Conservation (phyloP, 805 yeast genomes). For the Candida loeiensis region DNA sequence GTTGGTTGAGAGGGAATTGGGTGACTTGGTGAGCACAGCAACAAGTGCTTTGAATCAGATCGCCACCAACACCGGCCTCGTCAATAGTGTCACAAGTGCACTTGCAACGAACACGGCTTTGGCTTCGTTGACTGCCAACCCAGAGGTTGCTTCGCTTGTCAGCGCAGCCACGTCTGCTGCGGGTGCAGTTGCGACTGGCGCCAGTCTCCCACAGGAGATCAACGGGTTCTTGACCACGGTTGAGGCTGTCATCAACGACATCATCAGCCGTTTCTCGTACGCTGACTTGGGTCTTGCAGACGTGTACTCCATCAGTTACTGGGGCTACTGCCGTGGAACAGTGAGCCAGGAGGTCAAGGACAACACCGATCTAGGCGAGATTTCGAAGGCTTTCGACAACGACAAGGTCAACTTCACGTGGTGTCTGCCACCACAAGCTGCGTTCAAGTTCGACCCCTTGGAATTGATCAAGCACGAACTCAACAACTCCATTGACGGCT, state of each 20-base stretch:
- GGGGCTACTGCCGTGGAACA: slow-evolving; percentile 44
- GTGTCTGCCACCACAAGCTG: slow-evolving; percentile 55
- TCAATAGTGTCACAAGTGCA: slow-evolving; percentile 2
- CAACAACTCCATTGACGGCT: slow-evolving; percentile 21
- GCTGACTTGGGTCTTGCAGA: slow-evolving; percentile 38
- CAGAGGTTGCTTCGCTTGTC: not conserved
- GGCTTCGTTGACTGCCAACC: not conserved
- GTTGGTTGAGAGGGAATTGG: slow-evolving; percentile 1
- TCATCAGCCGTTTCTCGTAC: slow-evolving; percentile 20
- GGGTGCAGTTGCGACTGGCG: slow-evolving; percentile 1
- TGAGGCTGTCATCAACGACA: slow-evolving; percentile 18
- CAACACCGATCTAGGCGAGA: not conserved
- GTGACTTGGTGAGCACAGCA: slow-evolving; percentile 3
- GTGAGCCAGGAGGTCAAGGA: slow-evolving; percentile 3
- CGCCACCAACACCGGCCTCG: not conserved
- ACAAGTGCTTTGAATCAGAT: slow-evolving; percentile 1
- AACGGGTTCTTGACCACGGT: slow-evolving; percentile 11
- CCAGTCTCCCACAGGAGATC: not conserved
- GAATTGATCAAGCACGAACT: slow-evolving; percentile 31
- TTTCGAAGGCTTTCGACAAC: slow-evolving; percentile 23
- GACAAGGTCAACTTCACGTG: slow-evolving; percentile 32
- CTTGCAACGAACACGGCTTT: not conserved
- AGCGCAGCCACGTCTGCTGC: slow-evolving; percentile 10
- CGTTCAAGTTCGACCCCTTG: slow-evolving; percentile 56
- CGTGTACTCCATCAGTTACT: slow-evolving; percentile 36